Base-by-base conservation (phyloP, 345 rosid genomes). In the Citrus unshiu region DNA sequence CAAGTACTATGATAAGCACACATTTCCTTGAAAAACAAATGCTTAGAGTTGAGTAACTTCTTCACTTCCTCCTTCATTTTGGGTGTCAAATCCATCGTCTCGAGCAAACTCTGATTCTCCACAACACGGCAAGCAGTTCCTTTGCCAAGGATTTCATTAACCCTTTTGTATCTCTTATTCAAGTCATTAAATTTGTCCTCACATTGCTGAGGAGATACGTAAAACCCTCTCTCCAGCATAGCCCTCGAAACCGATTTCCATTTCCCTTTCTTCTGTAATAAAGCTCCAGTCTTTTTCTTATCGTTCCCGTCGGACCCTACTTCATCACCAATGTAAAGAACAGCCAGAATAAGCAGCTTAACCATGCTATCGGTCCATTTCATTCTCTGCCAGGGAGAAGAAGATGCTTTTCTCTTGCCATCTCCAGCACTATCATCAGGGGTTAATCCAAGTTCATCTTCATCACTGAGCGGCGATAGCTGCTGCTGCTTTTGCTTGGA, bases 331-430 rank as follows among this genome's bases (percentile, higher is more conserved):
- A 96, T 94, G 78, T 94, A 96, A 80, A 85, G 92, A 0, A 96
- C 99, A 0, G 98, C 98, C 95, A 91, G 89, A 63, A 96, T 89
- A 37, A 96, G 83, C 22, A 96, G 84, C 82, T 84, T 88, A 35
- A 96, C 99, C 99, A 96, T 96, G 61, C 77, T 77, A 68, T 94
- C 98, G 30, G 98, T 96, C 98, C 99, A 96, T 81, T 96, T 96
- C 98, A 96, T 96, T 71, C 99, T 88, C 69, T 96, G 98, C 99
- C 99, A 96, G 1, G 87, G 98, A 43, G 98, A 96, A 1, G 87
- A 95, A 37, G 98, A 93, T 2, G 83, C 8, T 73, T 88, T 92
- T 35, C 87, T 89, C 81, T 87, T 90, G 13, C 86, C 89, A 67
- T 89, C 95, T 70, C 85, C 88, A 4, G 80, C 80, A 57, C 79